These are phyloP conservation scores for Plantago ovata DNA, from an alignment of 257 asterid genomes.

Conservation along the genomic window DNA sequence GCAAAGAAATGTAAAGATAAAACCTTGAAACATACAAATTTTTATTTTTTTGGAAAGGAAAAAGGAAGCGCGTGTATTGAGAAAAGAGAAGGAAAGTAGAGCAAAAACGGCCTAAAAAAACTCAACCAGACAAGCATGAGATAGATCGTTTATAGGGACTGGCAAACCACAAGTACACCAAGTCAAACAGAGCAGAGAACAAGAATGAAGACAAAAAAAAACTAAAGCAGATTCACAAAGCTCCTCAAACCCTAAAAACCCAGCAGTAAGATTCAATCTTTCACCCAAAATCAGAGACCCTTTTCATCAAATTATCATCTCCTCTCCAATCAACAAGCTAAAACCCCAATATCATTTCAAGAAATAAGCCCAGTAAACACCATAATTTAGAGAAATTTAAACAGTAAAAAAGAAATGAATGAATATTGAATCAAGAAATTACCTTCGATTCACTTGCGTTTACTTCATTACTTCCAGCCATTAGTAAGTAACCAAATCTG, in stretches of 20 bases:
- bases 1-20: slow-evolving; percentile 19
- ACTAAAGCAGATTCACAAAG: slow-evolving; percentile 6
- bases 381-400: slow-evolving; percentile 19
- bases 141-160: slow-evolving; percentile 22
- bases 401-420: not conserved
- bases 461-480: slow-evolving; percentile 51
- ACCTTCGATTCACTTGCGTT: slow-evolving; percentile 56
- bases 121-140: slow-evolving; percentile 27
- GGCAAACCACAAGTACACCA: slow-evolving; percentile 26
- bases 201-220: slow-evolving; percentile 9
- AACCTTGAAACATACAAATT: not conserved
- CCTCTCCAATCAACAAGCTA: slow-evolving; percentile 19
- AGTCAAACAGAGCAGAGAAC: slow-evolving; percentile 19
- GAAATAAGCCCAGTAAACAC: slow-evolving; percentile 20
- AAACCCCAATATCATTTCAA: slow-evolving; percentile 18
- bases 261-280: slow-evolving; percentile 30
- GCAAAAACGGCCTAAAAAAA: slow-evolving; percentile 27
- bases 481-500: slow-evolving; percentile 17
- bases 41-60: not conserved
- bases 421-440: not conserved
- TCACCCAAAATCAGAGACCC: slow-evolving; percentile 19
- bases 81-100: slow-evolving; percentile 28
- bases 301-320: slow-evolving; percentile 13
- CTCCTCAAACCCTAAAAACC: slow-evolving; percentile 21
- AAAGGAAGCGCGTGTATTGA: slow-evolving; percentile 1